These are phyloP conservation scores for Herpetomonas tarakana DNA, from an alignment of 208 protist species.

Conservation along the genomic window DNA sequence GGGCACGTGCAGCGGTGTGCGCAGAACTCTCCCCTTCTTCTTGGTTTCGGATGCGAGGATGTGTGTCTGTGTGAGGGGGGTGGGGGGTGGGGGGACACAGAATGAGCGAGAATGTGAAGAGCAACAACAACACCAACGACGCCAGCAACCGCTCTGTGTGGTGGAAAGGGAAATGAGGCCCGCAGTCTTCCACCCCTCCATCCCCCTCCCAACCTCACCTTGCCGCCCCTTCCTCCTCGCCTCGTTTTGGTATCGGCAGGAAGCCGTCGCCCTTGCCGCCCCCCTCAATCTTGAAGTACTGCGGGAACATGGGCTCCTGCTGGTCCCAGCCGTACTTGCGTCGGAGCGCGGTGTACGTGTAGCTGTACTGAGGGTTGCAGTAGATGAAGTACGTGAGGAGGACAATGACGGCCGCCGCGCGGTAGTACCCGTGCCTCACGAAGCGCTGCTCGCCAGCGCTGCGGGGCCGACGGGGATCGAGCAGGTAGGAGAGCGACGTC, in stretches of 20 bases:
- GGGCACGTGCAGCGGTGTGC: too few species aligned
- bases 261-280: not conserved
- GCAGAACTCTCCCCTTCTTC: too few species aligned
- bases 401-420: slow-evolving; percentile 25
- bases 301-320: slow-evolving; percentile 42
- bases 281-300: slow-evolving; percentile 46
- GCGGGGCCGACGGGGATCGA: slow-evolving; percentile 41
- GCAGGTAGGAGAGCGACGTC: slow-evolving; percentile 42
- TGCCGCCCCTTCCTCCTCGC: too few species aligned
- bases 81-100: too few species aligned
- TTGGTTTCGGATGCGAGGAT: too few species aligned
- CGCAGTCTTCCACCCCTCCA: too few species aligned
- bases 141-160: too few species aligned
- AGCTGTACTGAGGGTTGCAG: slow-evolving; percentile 84
- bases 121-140: too few species aligned
- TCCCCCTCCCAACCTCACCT: too few species aligned
- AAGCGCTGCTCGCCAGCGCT: slow-evolving; percentile 52
- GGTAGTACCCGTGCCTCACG: slow-evolving; percentile 48
- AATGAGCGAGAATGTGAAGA: too few species aligned
- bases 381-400: slow-evolving; percentile 79
- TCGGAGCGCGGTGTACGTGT: slow-evolving; percentile 52
- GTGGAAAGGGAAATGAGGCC: too few species aligned
- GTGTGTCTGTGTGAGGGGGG: too few species aligned
- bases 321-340: slow-evolving; percentile 36
- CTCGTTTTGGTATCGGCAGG: not conserved